Evolutionary conservation across 768 basidiomycete genomes (phyloP), one percentile per base, ranked within the genome.

Genomic region (Epithele typhae): DNA sequence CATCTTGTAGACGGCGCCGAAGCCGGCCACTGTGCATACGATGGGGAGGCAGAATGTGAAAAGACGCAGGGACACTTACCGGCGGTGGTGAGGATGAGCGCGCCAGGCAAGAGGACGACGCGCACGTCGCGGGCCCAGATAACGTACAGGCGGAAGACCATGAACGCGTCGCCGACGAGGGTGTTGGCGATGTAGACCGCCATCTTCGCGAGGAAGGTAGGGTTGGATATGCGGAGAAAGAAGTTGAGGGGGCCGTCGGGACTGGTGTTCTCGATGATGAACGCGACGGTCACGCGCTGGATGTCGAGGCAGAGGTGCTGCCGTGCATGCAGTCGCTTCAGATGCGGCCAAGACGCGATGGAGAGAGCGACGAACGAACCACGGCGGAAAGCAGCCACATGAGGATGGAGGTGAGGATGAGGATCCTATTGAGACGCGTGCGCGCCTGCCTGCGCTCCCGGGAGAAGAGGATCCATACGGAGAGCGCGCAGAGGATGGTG

Each of bases 381-480:
- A 43, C 40, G 17, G 42, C 41, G 4, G 49, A 37, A 3, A 51
- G 36, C 21, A 46, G 11, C 44, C 44, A 51, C 45, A 51, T 43
- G 21, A 46, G 19, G 4, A 45, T 43, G 34, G 45, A 42, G 10
- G 44, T 46, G 12, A 14, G 45, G 37, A 50, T 43, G 15, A 50
- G 43, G 35, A 43, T 43, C 40, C 40, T 23, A 36, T 51, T 46
- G 35, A 37, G 36, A 4, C 21, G 44, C 5, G 45, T 32, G 18
- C 34, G 25, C n/a, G 40, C 37, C 2, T 43, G 40, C 45, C 40
- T 30, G 27, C 27, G 27, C 27, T 30, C 27, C 8, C 27, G 44
- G 35, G 40, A 46, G 19, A 51, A 39, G 3, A 51, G 49, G 25
- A 46, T 46, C 49, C 49, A 51, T 12, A 46, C 37, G 8, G 49